Base-by-base conservation (phyloP, 352 stramenopile species). In the Thalassiosira hispida region DNA sequence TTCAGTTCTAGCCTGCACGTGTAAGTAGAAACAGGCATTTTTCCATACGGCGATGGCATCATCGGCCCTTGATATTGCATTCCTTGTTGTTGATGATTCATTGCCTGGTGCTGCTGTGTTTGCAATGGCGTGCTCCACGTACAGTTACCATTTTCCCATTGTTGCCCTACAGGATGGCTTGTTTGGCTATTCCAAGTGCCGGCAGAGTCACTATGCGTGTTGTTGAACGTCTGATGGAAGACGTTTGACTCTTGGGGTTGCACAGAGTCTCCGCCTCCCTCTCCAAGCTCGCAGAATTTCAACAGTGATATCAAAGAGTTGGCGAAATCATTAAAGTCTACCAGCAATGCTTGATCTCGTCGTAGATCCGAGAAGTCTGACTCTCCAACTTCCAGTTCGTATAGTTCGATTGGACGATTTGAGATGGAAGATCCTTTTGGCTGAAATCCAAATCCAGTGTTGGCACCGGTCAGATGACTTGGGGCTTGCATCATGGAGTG, bases 241-340 rank as follows among this genome's bases (percentile, higher is more conserved):
- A 29, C 9, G 57, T 64, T 56, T n/a, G 47, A 42, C 51, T 47
- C 52, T 35, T 25, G 47, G 16, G 16, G 51, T 2, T 66, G 22
- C 16, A 22, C 22, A 38, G 8, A 18, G 52, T 68, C 38, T 7
- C 35, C 56, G 2, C 65, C 38, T 7, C 35, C 56, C 1, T 73
- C 67, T 2, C 74, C 79, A 8, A 74, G 22, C 25, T 82, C 75
- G 22, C 79, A 86, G 22, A 52, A 71, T 12, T 77, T 40, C 56
- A 86, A 31, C 22, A 86, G 61, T 31, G 73, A 76, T 53, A 86
- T 84, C 27, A 86, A 56, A 0, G 73, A 84, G 25, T 80, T 80
- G n/a, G 79, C 60, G 71, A 86, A 86, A 60, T 86, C 64, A 66
- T 62, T 51, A 56, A 86, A 86, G 27, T 86, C 74, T 11, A 86